Percentiles rank a stretch among this genome's conserved stretches.
Conservation (phyloP, 805 yeast genomes). For the Candida peoriensis region DNA sequence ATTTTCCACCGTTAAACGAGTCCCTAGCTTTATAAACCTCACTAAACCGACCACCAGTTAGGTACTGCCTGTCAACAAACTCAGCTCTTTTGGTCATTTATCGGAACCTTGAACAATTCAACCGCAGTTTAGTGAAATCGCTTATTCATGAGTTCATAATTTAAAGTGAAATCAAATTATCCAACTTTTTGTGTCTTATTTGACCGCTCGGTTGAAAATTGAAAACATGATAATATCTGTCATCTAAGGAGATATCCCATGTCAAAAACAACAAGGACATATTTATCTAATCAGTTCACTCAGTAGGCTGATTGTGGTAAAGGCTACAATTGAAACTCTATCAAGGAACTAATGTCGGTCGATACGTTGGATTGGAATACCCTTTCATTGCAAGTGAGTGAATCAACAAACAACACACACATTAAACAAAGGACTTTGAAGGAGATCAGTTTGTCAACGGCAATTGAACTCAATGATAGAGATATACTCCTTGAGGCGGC, state of each 20-base stretch:
- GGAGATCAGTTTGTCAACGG: constrained; percentile 33
- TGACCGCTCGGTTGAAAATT: too few species aligned
- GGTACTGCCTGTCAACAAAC: constrained; percentile 16
- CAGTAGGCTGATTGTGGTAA: too few species aligned
- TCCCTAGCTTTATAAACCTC: constrained; percentile 30
- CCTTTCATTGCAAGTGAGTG: constrained; percentile 39
- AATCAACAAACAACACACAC: constrained; percentile 3
- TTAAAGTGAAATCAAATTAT: too few species aligned
- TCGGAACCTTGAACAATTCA: not conserved
- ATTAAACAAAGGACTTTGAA: constrained; percentile 7
- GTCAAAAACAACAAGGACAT: too few species aligned
- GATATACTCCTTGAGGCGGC: constrained; percentile 30
- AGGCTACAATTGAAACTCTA: too few species aligned
- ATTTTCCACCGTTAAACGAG: constrained; percentile 1
- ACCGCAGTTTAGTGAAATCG: too few species aligned
- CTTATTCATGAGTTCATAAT: too few species aligned
- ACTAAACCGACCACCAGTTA: constrained; percentile 42
- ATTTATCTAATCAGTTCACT: too few species aligned
- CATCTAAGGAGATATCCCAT: too few species aligned
- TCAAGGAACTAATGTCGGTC: not conserved
- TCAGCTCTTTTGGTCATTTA: constrained; percentile 3
- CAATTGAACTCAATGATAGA: constrained; percentile 27
- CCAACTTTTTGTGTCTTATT: too few species aligned
- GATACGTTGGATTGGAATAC: constrained; percentile 40
- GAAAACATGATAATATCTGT: too few species aligned